These are phyloP conservation scores for Pholiota conissans DNA, from an alignment of 768 basidiomycete species.

Conservation along the genomic window DNA sequence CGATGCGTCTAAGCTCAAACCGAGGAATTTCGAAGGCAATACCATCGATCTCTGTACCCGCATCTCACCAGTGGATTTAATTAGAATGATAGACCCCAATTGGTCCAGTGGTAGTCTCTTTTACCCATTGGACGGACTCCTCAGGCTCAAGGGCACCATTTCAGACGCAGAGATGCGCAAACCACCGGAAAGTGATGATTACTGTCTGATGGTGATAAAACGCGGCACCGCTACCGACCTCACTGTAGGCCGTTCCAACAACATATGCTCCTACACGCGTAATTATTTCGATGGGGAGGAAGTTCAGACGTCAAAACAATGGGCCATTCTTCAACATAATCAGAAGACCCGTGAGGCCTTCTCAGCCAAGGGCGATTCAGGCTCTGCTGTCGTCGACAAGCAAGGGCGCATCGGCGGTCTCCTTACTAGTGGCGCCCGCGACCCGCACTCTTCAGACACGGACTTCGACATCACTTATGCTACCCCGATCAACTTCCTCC, in stretches of 20 bases:
- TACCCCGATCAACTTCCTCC: constrained; percentile 34
- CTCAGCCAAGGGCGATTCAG: constrained; percentile 38
- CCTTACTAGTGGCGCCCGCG: constrained; percentile 32
- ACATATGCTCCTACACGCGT: constrained; percentile 24
- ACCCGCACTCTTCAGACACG: not conserved
- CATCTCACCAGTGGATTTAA: constrained; percentile 9
- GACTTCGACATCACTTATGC: constrained; percentile 33
- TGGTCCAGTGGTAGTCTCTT: constrained; percentile 15
- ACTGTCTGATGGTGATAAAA: constrained; percentile 36
- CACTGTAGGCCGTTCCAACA: constrained; percentile 30
- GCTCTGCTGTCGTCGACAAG: constrained; percentile 33
- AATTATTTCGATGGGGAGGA: constrained; percentile 14
- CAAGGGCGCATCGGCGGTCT: constrained; percentile 33
- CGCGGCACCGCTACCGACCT: constrained; percentile 26
- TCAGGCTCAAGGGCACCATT: constrained; percentile 26
- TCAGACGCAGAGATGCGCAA: constrained; percentile 27
- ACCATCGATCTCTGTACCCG: constrained; percentile 25
- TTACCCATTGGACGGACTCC: constrained; percentile 30
- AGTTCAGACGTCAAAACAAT: constrained; percentile 27
- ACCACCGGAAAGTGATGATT: constrained; percentile 15
- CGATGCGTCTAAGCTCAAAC: constrained; percentile 20
- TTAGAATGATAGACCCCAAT: constrained; percentile 11
- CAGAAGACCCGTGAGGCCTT: constrained; percentile 30
- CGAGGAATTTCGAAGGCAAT: constrained; percentile 24
- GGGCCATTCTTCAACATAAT: constrained; percentile 27